Base-by-base conservation (phyloP, 306 rosid genomes). In the Purshia tridentata region DNA sequence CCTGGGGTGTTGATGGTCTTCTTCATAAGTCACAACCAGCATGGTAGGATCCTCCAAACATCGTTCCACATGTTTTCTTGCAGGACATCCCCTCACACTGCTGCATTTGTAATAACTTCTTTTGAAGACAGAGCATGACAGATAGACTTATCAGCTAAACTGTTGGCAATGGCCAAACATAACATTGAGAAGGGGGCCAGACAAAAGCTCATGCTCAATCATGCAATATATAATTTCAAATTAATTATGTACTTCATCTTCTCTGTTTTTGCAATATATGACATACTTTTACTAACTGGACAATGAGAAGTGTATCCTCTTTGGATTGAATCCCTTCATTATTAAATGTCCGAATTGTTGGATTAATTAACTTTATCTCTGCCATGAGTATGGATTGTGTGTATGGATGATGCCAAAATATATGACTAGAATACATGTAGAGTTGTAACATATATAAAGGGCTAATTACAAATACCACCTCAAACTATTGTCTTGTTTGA, bases 91-190 rank as follows among this genome's bases (percentile, higher is more conserved):
- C 59, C 35, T 67, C 41, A 67, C 20, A 23, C 73, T 37, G 68
- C 79, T 76, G 79, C 79, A 76, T 58, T 76, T 76, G 74, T 76
- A 76, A 16, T 75, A 75, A 45, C 78, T 29, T 66, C 73, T 73
- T 75, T 75, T 14, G 66, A 18, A 56, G 11, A n/a, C 39, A 55
- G 55, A 54, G 59, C 59, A 75, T 2, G 12, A 65, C n/a, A 19
- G 13, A 8, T 22, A 60, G 66, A 35, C 66, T 37, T 37, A 60
- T 60, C 47, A 60, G 46, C 66, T 7, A 60, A 39, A 18, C 58
- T 53, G 35, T 29, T 53, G 58, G 58, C 20, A 53, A 53, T 3
- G 58, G 58, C 20, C 18, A 53, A 53, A 22, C 58, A 53, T n/a
- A 53, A 18, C 35, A 29, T 29, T 29, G 35, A 29, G 35, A 29